phyloP scores from a whole-genome alignment of 257 asterid genomes.

The Avicennia marina region DNA sequence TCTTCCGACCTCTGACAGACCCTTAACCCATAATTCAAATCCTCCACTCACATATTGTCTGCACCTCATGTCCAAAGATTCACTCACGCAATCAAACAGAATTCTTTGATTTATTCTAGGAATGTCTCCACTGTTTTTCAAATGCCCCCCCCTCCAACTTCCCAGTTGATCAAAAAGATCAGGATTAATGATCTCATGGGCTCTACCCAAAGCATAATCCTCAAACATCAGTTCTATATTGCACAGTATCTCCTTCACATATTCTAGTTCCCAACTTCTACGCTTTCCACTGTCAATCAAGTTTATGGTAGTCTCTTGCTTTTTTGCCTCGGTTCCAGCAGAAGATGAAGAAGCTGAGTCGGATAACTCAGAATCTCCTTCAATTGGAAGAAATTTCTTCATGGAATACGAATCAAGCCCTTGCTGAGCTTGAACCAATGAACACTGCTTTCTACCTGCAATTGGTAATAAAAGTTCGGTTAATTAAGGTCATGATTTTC shows the following conservation, averaged over 20 bases:
- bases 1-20: constrained; percentile 35
- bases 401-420: constrained; percentile 35
- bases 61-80: constrained; percentile 60
- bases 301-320: constrained; percentile 15
- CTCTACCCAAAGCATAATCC: constrained; percentile 55
- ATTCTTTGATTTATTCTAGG: constrained; percentile 38
- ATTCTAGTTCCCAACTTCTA: constrained; percentile 50
- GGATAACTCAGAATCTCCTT: constrained; percentile 53
- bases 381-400: constrained; percentile 30
- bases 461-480: constrained; percentile 9
- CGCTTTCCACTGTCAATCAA: constrained; percentile 11
- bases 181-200: constrained; percentile 39
- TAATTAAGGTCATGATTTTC: not conserved
- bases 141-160: constrained; percentile 23
- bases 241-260: constrained; percentile 55
- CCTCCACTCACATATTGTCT: constrained; percentile 49
- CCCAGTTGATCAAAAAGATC: constrained; percentile 50
- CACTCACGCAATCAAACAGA: constrained; percentile 62
- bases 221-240: constrained; percentile 49
- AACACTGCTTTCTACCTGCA: constrained; percentile 63
- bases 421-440: constrained; percentile 55
- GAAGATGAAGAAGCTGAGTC: constrained; percentile 81
- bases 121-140: constrained; percentile 18
- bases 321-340: constrained; percentile 17
- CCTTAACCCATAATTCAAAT: constrained; percentile 48